Percentiles rank a stretch among this genome's conserved stretches.
Conservation (phyloP, 805 yeast species). For the Maudiozyma saulgeensis region DNA sequence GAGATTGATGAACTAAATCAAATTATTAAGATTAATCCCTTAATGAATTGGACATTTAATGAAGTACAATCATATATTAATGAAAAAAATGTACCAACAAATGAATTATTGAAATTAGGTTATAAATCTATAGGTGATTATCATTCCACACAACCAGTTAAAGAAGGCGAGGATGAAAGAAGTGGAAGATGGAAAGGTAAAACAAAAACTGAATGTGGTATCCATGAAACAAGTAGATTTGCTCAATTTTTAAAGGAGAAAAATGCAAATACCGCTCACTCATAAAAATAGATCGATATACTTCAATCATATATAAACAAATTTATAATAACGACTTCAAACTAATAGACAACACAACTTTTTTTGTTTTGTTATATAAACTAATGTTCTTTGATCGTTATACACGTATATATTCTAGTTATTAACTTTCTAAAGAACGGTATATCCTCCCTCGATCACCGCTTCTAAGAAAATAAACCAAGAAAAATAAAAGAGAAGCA, state of each 20-base stretch:
- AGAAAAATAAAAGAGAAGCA: too few species aligned
- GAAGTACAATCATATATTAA: constrained; percentile 65
- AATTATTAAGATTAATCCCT: constrained; percentile 79
- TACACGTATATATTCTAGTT: too few species aligned
- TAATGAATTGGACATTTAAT: constrained; percentile 70
- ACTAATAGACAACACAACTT: too few species aligned
- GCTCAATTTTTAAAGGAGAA: constrained; percentile 41
- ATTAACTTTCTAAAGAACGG: too few species aligned
- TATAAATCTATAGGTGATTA: constrained; percentile 91
- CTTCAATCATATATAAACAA: too few species aligned
- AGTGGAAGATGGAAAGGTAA: constrained; percentile 96
- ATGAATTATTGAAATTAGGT: constrained; percentile 73
- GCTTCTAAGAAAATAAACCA: too few species aligned
- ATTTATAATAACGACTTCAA: too few species aligned
- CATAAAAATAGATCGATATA: neutral
- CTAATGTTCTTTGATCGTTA: too few species aligned
- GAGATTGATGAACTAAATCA: constrained; percentile 66
- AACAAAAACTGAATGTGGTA: constrained; percentile 90
- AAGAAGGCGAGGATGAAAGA: constrained; percentile 88
- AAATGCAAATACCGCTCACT: neutral
- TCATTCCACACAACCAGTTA: constrained; percentile 86
- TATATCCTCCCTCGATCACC: too few species aligned
- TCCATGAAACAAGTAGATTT: constrained; percentile 73
- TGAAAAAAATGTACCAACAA: constrained; percentile 69
- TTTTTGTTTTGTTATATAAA: too few species aligned